These are phyloP conservation scores for Musa balbisiana DNA, from an alignment of 202 grass and related monocot genomes.

Conservation along the genomic window DNA sequence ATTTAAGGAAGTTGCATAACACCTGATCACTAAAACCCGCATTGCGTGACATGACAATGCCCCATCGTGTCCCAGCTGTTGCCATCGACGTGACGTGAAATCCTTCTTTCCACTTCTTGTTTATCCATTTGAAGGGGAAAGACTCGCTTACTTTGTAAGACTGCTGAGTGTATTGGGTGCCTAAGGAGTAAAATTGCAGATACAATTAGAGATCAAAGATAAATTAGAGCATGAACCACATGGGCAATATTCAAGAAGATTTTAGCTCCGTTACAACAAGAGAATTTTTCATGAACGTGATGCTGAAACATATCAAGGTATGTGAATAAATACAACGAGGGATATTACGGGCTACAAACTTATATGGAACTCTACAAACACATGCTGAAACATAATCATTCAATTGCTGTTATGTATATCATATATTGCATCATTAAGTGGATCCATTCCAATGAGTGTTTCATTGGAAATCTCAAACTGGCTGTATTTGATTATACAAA, in stretches of 20 bases:
- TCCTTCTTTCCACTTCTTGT: constrained; percentile 26
- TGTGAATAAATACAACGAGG: too few relatives aligned
- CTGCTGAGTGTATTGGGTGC: constrained; percentile 19
- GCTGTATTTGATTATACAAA: too few relatives aligned
- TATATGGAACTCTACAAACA: not conserved
- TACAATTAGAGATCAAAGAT: not conserved
- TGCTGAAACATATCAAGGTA: not conserved
- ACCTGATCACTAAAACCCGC: constrained; percentile 22
- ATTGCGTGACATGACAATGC: constrained; percentile 25
- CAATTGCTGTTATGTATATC: not conserved
- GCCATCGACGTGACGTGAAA: constrained; percentile 23
- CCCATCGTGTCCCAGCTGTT: constrained; percentile 19
- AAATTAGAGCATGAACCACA: too few relatives aligned
- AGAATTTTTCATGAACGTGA: not conserved
- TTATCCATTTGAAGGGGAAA: constrained; percentile 26
- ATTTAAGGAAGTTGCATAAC: not conserved
- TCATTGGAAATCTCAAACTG: too few relatives aligned
- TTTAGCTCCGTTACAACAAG: not conserved
- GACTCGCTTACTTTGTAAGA: constrained; percentile 26
- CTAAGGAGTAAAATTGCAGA: constrained; percentile 4
- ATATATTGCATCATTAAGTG: too few relatives aligned
- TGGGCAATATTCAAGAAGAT: not conserved
- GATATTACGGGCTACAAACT: not conserved
- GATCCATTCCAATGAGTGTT: too few relatives aligned
- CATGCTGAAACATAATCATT: not conserved